Percentiles rank a stretch among this genome's conserved stretches.
Evolutionary conservation across 371 early-diverging fungal genomes (phyloP).

Genomic region (Mucor piriformis): DNA sequence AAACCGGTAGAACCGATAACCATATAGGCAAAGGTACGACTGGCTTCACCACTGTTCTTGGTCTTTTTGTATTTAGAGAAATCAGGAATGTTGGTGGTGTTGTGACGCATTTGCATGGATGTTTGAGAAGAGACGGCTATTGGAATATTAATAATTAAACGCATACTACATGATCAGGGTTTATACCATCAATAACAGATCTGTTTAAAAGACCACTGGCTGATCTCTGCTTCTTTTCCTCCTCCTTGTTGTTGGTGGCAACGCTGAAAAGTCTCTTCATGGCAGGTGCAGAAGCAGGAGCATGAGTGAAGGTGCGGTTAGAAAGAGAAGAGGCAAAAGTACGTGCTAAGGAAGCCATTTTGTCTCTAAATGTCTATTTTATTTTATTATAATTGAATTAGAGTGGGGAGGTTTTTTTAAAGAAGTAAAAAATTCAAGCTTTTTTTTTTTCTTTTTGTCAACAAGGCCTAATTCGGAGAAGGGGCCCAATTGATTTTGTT

Average conservation of each 20-base stretch:
- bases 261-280: conserved; percentile 37
- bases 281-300: conserved; percentile 49
- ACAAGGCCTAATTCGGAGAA: conserved; percentile 7
- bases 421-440: background rate
- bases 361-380: conserved; percentile 12
- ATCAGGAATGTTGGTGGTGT: conserved; percentile 68
- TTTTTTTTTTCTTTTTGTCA: conserved; percentile 7
- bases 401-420: conserved; percentile 20
- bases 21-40: conserved; percentile 88
- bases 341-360: conserved; percentile 54
- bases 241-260: conserved; percentile 36
- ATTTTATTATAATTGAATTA: background rate
- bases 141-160: background rate
- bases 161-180: too few relatives aligned
- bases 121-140: conserved; percentile 20
- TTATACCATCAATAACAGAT: conserved; percentile 37
- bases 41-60: conserved; percentile 65
- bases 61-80: conserved; percentile 69
- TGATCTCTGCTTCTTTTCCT: conserved; percentile 47
- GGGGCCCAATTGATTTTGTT: conserved; percentile 1
- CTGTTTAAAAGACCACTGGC: conserved; percentile 37
- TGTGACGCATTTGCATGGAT: conserved; percentile 52
- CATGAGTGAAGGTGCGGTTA: conserved; percentile 47
- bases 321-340: conserved; percentile 48
- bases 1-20: conserved; percentile 93